Evolutionary conservation across 164 flowering plant species (phyloP), one percentile per base, ranked within the genome.

Genomic region (Malania oleifera): DNA sequence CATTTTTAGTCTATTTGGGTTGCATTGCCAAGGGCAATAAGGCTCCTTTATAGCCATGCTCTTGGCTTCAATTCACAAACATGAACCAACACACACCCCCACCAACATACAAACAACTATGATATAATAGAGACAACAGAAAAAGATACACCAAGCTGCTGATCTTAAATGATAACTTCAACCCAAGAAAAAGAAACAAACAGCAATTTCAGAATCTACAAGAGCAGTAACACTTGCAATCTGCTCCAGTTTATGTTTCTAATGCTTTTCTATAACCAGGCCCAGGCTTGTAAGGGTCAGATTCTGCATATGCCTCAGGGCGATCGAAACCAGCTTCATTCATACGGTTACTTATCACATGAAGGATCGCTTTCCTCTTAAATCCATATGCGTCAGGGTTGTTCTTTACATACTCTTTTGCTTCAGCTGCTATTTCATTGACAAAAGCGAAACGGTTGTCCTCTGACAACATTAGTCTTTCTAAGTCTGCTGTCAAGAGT

Each of bases 391-490:
- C 96, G 61, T 89, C 93, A 29, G 78, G 68, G 70, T 89, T 82
- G 60, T 70, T 87, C 64, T 87, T 85, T 1, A 86, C 89, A 59
- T 81, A 89, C 35, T 71, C 77, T 31, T 57, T 87, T 22, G 97
- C 98, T 72, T 89, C 98, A 13, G 95, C 96, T 15, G 92, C 96
- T 18, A 93, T 69, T 54, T 89, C 87, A 56, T 89, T 92, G 59
- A 92, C 91, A 67, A 92, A 89, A 60, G 76, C 91, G 55, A 79
- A 89, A 40, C 89, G 72, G 60, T 93, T 89, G 13, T 93, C 96
- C 73, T 84, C 96, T 41, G 85, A 81, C 24, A 85, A 63, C 66
- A 89, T 18, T 24, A 89, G 70, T 65, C 78, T 84, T 62, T 85
- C 80, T 17, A 89, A 75, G 72, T 92, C 98, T 83, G 72, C 66